Percentiles rank a stretch among this genome's conserved stretches.
Conservation (phyloP, 139 green algal species). For the Volvox africanus region DNA sequence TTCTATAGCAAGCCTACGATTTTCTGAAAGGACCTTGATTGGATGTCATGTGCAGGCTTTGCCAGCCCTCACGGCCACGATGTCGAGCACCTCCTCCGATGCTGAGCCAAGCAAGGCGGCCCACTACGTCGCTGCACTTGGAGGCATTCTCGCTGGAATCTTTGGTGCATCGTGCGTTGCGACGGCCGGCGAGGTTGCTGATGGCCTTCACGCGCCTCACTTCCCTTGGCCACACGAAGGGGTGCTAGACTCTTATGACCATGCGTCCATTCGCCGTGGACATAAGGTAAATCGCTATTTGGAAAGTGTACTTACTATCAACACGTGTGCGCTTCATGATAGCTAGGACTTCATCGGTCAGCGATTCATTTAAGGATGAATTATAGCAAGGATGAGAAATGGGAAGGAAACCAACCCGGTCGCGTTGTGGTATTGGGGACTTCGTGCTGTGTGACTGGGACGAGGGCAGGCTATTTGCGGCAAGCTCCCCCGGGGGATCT, state of each 20-base stretch:
- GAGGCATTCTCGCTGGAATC: conserved; percentile 56
- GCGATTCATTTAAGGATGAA: too few relatives aligned
- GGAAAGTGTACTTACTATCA: too few relatives aligned
- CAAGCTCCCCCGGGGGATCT: too few relatives aligned
- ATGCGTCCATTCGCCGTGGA: conserved; percentile 92
- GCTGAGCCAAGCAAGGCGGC: conserved; percentile 47
- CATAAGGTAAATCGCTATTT: conserved; percentile 72
- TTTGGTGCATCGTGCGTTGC: conserved; percentile 60
- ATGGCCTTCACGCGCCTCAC: conserved; percentile 88
- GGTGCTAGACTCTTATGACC: conserved; percentile 94
- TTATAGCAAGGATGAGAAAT: too few relatives aligned
- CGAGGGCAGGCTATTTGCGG: too few relatives aligned
- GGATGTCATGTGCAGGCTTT: conserved; percentile 2
- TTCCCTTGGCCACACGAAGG: conserved; percentile 96
- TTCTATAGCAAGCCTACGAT: not conserved
- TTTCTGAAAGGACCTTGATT: not conserved
- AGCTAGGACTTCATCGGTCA: too few relatives aligned
- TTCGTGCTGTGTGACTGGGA: too few relatives aligned
- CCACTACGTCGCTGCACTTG: conserved; percentile 52
- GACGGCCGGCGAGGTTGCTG: conserved; percentile 84
- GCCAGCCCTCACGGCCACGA: conserved; percentile 34
- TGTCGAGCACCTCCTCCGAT: conserved; percentile 38
- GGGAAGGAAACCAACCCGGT: too few relatives aligned
- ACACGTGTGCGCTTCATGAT: too few relatives aligned
- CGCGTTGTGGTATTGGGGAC: too few relatives aligned